Evolutionary conservation across 805 yeast species (phyloP).

Genomic region (Yarrowia sp.): DNA sequence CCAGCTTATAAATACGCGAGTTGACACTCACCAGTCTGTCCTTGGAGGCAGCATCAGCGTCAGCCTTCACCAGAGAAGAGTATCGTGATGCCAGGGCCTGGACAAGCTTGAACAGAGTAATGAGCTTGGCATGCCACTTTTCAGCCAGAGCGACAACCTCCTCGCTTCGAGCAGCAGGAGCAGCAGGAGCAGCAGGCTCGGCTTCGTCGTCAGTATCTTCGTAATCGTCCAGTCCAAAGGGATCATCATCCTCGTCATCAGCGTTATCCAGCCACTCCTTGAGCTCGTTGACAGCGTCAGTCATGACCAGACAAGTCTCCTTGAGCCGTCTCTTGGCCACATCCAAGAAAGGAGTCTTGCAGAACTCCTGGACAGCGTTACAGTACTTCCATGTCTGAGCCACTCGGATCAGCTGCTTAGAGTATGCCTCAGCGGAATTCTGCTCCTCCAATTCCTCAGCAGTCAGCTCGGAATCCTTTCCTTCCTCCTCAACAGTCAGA

Average conservation of each 20-base stretch:
- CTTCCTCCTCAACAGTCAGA: slow-evolving; percentile 11
- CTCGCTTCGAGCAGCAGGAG: slow-evolving; percentile 13
- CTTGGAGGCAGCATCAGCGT: slow-evolving; percentile 1
- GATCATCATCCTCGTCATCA: slow-evolving; percentile 33
- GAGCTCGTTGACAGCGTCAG: slow-evolving; percentile 20
- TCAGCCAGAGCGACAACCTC: slow-evolving; percentile 20
- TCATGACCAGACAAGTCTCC: slow-evolving; percentile 18
- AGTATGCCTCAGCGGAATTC: slow-evolving; percentile 20
- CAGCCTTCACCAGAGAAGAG: slow-evolving; percentile 27
- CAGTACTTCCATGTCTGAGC: slow-evolving; percentile 39
- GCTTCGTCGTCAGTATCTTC: slow-evolving; percentile 33
- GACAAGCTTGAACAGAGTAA: slow-evolving; percentile 25
- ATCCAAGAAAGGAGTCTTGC: slow-evolving; percentile 27
- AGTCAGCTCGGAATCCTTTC: not conserved
- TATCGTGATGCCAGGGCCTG: slow-evolving; percentile 37
- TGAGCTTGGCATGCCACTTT: slow-evolving; percentile 34
- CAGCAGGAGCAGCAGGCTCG: slow-evolving; percentile 6
- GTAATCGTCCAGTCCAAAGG: slow-evolving; percentile 32
- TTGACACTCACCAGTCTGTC: slow-evolving; percentile 30
- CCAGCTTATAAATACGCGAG: slow-evolving; percentile 15
- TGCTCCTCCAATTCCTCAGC: slow-evolving; percentile 19
- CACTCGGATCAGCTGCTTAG: slow-evolving; percentile 36
- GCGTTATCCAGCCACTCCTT: slow-evolving; percentile 30
- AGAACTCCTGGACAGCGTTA: slow-evolving; percentile 26
- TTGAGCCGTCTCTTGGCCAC: slow-evolving; percentile 13